Evolutionary conservation across 2,329 filamentous ascomycete genomes (phyloP).

Genomic region (Diaporthe helianthi): DNA sequence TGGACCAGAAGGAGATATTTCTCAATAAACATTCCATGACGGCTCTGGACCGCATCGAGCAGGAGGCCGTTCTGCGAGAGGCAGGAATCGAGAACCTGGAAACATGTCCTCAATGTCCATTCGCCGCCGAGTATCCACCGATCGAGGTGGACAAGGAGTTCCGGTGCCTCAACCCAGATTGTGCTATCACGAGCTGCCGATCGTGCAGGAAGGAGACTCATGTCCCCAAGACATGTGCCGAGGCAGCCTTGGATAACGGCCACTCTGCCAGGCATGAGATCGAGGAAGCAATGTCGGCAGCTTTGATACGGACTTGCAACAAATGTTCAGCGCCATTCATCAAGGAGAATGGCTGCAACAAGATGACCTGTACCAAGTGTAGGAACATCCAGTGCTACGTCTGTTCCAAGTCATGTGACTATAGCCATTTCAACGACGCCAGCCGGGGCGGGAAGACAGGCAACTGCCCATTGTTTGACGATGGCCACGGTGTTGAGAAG

Average conservation of each 20-base stretch:
- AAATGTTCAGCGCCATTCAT: constrained; percentile 72
- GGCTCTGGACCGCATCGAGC: constrained; percentile 74
- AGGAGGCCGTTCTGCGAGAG: constrained; percentile 71
- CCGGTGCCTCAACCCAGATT: constrained; percentile 70
- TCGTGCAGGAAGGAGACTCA: constrained; percentile 74
- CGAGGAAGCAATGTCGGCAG: constrained; percentile 85
- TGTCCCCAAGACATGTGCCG: constrained; percentile 74
- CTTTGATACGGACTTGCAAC: constrained; percentile 79
- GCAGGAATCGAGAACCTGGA: constrained; percentile 76
- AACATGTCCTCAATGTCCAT: constrained; percentile 83
- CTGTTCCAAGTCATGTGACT: constrained; percentile 72
- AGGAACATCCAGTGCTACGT: constrained; percentile 69
- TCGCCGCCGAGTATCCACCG: constrained; percentile 75
- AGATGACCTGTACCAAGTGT: constrained; percentile 73
- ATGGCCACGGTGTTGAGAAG: constrained; percentile 50
- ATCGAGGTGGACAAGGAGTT: constrained; percentile 76
- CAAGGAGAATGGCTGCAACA: constrained; percentile 70
- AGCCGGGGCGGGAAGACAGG: constrained; percentile 53
- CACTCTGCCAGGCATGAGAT: constrained; percentile 69
- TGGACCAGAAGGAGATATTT: constrained; percentile 60
- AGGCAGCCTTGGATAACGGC: constrained; percentile 66
- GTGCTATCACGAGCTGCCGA: constrained; percentile 69
- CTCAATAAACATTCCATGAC: constrained; percentile 64
- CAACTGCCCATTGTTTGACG: constrained; percentile 74
- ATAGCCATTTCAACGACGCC: constrained; percentile 72